phyloP scores from a whole-genome alignment of 331 rosid species.

The Rosa hybrid region DNA sequence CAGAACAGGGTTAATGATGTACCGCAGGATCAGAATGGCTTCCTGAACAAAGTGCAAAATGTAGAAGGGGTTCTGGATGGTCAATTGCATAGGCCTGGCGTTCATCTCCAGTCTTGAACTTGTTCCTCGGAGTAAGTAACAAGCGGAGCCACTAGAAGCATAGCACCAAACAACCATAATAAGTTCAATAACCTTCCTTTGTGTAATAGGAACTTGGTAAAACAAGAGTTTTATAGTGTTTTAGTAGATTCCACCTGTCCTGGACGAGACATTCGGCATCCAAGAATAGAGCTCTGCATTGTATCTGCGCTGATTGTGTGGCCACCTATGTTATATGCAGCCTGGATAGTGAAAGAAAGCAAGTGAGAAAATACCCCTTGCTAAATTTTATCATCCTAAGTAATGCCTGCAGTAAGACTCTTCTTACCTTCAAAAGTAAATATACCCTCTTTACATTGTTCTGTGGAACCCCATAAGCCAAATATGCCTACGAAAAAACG shows the following conservation, averaged over 20 bases:
- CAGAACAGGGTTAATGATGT: slow-evolving; percentile 25
- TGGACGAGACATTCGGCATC: slow-evolving; percentile 83
- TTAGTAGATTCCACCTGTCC: slow-evolving; percentile 70
- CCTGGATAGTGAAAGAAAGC: slow-evolving; percentile 53
- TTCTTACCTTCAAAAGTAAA: slow-evolving; percentile 81
- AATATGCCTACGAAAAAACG: slow-evolving; percentile 71
- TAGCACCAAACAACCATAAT: slow-evolving; percentile 16
- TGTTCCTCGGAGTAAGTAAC: slow-evolving; percentile 63
- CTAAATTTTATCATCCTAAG: not conserved
- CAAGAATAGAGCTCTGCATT: slow-evolving; percentile 80
- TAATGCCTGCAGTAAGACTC: slow-evolving; percentile 6
- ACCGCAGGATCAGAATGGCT: slow-evolving; percentile 99
- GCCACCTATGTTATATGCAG: slow-evolving; percentile 95
- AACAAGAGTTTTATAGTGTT: not conserved
- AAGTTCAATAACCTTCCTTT: not conserved
- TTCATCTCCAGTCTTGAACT: slow-evolving; percentile 69
- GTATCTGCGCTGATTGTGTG: slow-evolving; percentile 81
- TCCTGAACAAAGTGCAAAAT: slow-evolving; percentile 90
- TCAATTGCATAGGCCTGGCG: slow-evolving; percentile 63
- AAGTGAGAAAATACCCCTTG: slow-evolving; percentile 18
- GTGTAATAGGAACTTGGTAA: not conserved
- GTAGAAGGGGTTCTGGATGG: slow-evolving; percentile 80
- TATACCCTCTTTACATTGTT: slow-evolving; percentile 77
- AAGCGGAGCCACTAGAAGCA: slow-evolving; percentile 84
- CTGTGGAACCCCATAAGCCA: slow-evolving; percentile 96